These are phyloP conservation scores for Beverwykella pulmonaria DNA, from an alignment of 495 filamentous ascomycete species.

Conservation along the genomic window DNA sequence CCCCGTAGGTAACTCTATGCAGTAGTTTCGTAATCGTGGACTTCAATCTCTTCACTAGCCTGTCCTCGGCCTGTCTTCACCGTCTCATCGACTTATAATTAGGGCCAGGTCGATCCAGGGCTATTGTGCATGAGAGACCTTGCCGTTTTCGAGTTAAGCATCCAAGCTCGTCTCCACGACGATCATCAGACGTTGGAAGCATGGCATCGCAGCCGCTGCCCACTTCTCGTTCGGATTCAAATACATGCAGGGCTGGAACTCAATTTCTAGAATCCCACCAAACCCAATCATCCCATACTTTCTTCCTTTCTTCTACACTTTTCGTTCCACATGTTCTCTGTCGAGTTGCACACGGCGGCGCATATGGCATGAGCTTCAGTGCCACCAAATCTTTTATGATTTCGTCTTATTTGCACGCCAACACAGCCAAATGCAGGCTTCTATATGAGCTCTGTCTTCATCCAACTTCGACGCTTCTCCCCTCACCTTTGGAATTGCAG, in stretches of 20 bases:
- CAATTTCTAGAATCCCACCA: neutral
- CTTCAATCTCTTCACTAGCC: neutral
- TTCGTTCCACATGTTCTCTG: neutral
- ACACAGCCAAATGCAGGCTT: neutral
- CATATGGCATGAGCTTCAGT: slow-evolving; percentile 10
- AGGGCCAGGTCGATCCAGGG: neutral
- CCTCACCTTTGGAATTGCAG: neutral
- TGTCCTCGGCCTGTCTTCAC: neutral
- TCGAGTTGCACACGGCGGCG: neutral
- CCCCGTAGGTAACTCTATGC: too few relatives aligned
- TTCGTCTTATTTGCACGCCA: neutral
- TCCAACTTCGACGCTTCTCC: neutral
- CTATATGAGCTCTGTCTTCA: neutral
- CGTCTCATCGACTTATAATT: neutral
- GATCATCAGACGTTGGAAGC: slow-evolving; percentile 29
- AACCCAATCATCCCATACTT: neutral
- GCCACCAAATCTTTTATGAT: slow-evolving; percentile 5
- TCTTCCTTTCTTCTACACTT: neutral
- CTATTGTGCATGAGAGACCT: slow-evolving; percentile 14
- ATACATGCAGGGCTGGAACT: slow-evolving; percentile 12
- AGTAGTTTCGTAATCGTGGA: neutral
- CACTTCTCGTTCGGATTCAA: slow-evolving; percentile 9
- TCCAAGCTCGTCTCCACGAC: slow-evolving; percentile 6
- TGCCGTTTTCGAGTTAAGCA: slow-evolving; percentile 6
- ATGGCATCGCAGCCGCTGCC: neutral